A percentile compares a stretch with the other conserved stretches of the same genome.
Conservation (phyloP, 306 rosid species). For the Dryas drummondii region DNA sequence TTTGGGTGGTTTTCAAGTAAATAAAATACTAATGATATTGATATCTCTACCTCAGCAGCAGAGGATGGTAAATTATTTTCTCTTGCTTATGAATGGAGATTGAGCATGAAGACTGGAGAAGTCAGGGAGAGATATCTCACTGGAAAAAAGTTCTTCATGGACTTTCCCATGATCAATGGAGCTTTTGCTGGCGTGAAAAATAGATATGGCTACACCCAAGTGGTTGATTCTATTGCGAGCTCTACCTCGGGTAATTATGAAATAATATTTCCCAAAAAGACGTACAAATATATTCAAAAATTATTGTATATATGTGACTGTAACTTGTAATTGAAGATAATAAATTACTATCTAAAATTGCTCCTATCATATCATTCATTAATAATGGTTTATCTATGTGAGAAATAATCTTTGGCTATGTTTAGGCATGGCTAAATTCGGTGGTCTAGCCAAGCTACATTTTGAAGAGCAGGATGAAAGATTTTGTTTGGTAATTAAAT, state of each 20-base stretch:
- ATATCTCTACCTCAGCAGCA: neutral
- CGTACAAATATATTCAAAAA: too few relatives aligned
- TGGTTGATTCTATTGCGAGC: constrained; percentile 45
- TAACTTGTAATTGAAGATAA: too few relatives aligned
- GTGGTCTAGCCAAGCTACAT: constrained; percentile 61
- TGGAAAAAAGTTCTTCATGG: constrained; percentile 39
- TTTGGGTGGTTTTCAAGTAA: constrained; percentile 27
- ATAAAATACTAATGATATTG: neutral
- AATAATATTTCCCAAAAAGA: neutral
- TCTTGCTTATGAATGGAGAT: constrained; percentile 60
- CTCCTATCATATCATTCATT: neutral
- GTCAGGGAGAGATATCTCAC: constrained; percentile 48
- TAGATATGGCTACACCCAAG: constrained; percentile 54
- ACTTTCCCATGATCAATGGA: constrained; percentile 65
- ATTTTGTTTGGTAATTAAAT: constrained; percentile 28
- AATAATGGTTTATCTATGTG: neutral
- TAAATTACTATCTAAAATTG: neutral
- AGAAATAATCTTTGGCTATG: neutral
- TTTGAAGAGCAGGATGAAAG: constrained; percentile 47
- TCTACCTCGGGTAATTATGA: constrained; percentile 37
- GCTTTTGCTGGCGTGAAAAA: constrained; percentile 46
- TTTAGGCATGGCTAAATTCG: constrained; percentile 43
- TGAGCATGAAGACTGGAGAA: constrained; percentile 55
- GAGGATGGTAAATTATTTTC: constrained; percentile 27
- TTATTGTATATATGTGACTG: too few relatives aligned